Percentiles rank a stretch among this genome's conserved stretches.
phyloP scores from a whole-genome alignment of 495 filamentous ascomycete species.

The Xylona heveae region DNA sequence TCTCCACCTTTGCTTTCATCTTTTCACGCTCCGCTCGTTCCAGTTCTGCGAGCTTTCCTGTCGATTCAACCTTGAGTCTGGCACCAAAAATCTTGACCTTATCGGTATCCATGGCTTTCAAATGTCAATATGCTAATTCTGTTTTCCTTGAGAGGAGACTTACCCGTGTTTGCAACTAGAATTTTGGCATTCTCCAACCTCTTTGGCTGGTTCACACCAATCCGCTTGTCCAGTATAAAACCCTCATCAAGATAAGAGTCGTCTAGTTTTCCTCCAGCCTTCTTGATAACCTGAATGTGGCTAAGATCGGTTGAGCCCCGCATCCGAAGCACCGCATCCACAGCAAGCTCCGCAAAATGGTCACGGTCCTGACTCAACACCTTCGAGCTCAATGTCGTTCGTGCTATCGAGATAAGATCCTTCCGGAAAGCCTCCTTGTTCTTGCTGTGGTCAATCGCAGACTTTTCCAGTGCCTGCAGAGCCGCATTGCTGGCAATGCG shows the following conservation, averaged over 20 bases:
- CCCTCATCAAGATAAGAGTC: constrained; percentile 96
- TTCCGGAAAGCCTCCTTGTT: constrained; percentile 66
- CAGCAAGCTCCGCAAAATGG: constrained; percentile 80
- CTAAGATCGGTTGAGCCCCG: constrained; percentile 86
- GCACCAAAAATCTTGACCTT: constrained; percentile 99
- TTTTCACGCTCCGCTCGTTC: constrained; percentile 97
- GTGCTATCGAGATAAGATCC: constrained; percentile 76
- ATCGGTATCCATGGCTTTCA: constrained; percentile 85
- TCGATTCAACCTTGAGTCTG: constrained; percentile 83
- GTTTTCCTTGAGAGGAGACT: neutral
- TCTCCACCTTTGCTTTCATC: constrained; percentile 98
- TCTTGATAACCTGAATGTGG: constrained; percentile 99
- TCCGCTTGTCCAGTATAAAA: constrained; percentile 96
- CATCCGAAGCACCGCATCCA: constrained; percentile 76
- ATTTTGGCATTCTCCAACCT: constrained; percentile 95
- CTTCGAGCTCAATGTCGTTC: constrained; percentile 96
- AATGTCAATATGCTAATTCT: neutral
- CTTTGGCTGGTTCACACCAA: constrained; percentile 97
- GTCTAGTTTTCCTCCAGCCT: constrained; percentile 88
- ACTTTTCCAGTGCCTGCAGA: constrained; percentile 58
- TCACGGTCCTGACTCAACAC: constrained; percentile 84
- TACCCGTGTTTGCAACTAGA: constrained; percentile 68
- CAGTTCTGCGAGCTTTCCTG: constrained; percentile 85
- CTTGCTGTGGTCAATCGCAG: constrained; percentile 73
- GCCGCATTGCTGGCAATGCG: constrained; percentile 86